Evolutionary conservation across 192 early-diverging fungal species (phyloP), one percentile per base, ranked within the genome.

Genomic region (Entomortierella parvispora): DNA sequence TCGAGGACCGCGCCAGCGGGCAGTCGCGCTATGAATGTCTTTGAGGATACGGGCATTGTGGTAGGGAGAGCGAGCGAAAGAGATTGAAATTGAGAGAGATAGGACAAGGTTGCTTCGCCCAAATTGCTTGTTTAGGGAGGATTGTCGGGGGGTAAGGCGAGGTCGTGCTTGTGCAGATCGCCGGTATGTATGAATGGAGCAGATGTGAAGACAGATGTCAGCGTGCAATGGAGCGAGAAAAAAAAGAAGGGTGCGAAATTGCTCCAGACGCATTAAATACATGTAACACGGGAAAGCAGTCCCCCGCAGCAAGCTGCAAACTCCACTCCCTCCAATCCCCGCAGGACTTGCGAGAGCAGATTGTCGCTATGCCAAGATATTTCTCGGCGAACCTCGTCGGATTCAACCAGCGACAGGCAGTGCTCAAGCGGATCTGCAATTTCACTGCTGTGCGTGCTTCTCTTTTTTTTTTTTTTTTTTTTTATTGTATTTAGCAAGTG

Each of bases 21-120:
- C 49, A 81, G 25, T 31, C 60, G 29, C 4, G 79, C 58, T 12
- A 81, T 45, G 58, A 81, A 81, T 26, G 49, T 77, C 60, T 55
- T 62, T 45, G 65, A 26, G 1, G 59, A 52, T 31, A 77, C 47
- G 22, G 61, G 37, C 74, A 68, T 68, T 32, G 40, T 29, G 17
- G 22, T 53, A 46, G 20, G 47, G 46, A 15, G 28, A 58, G 57
- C 22, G 57, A n/a, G 11, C 37, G 51, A 11, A 18, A 12, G 33
- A 28, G 12, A 2, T 42, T 61, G 50, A 11, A 40, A 34, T 40
- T 6, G 43, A 29, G 50, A 33, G 51, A 28, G 23, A 20, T 17
- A 15, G n/a, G 33, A 18, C 29, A 22, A 3, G 6, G n/a, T n/a
- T 40, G 32, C 33, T 10, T 40, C 34, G 34, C 37, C 37, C 37